A percentile compares a stretch with the other conserved stretches of the same genome.
These are phyloP conservation scores for Phytophthora nicotianae DNA, from an alignment of 352 stramenopile species.

Conservation along the genomic window DNA sequence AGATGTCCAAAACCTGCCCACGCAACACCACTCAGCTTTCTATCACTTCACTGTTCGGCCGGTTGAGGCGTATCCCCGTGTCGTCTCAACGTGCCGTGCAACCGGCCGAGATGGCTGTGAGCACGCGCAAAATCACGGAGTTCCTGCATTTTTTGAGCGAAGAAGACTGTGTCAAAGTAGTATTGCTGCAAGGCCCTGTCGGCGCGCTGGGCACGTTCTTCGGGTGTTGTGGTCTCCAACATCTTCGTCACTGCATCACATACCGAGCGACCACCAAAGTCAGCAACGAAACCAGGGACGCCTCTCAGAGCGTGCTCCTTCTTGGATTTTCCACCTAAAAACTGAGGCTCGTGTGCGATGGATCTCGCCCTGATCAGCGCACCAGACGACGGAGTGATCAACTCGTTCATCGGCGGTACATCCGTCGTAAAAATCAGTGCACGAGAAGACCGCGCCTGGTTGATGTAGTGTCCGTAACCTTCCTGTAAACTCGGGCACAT, in stretches of 20 bases:
- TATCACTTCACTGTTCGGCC: neutral
- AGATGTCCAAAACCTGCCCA: neutral
- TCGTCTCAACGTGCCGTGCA: constrained; percentile 28
- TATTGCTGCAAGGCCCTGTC: constrained; percentile 57
- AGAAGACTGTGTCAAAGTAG: constrained; percentile 69
- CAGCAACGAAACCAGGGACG: constrained; percentile 49
- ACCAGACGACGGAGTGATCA: constrained; percentile 50
- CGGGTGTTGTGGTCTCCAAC: constrained; percentile 33
- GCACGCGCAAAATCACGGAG: constrained; percentile 44
- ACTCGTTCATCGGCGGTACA: constrained; percentile 62
- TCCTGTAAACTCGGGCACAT: constrained; percentile 60
- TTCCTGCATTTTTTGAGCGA: constrained; percentile 56
- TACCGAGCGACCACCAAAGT: constrained; percentile 42
- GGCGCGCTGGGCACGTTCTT: constrained; percentile 40
- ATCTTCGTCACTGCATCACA: constrained; percentile 49
- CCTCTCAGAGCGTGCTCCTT: constrained; percentile 34
- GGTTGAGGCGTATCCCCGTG: constrained; percentile 15
- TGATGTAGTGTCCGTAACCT: constrained; percentile 72
- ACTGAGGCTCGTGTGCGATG: constrained; percentile 33
- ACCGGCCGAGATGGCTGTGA: constrained; percentile 24
- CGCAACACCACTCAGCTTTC: constrained; percentile 7
- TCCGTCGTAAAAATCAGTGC: constrained; percentile 61
- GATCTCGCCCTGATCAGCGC: constrained; percentile 38
- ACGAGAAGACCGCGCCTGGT: constrained; percentile 55
- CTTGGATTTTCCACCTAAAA: constrained; percentile 42